These are phyloP conservation scores for Candida oleophila DNA, from an alignment of 805 yeast genomes.

Conservation along the genomic window DNA sequence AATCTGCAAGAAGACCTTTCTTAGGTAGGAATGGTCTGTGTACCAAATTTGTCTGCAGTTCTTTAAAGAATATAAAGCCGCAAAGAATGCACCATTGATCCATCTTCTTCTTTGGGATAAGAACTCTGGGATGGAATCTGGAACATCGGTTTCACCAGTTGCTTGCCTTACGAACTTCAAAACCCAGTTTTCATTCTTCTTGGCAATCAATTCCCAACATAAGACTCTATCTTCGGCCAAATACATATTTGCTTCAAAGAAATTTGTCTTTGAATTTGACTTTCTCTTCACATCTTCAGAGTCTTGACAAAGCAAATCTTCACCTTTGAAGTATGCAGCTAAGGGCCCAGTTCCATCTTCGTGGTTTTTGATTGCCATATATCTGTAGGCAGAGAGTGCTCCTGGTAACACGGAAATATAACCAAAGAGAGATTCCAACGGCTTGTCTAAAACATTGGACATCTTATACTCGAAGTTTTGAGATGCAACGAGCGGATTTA, in stretches of 20 bases:
- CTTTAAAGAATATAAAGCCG: conserved; percentile 81
- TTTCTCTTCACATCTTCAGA: conserved; percentile 15
- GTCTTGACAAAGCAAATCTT: conserved; percentile 41
- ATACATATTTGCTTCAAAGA: conserved; percentile 95
- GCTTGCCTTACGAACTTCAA: conserved; percentile 90
- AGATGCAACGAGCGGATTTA: conserved; percentile 92
- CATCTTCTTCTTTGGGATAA: conserved; percentile 92
- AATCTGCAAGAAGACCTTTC: conserved; percentile 71
- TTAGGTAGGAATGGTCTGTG: conserved; percentile 66
- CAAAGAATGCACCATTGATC: conserved; percentile 96
- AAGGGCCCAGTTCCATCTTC: conserved; percentile 93
- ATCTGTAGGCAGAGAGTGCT: conserved; percentile 92
- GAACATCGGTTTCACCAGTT: conserved; percentile 95
- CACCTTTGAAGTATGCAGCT: conserved; percentile 87
- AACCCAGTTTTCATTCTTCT: conserved; percentile 79
- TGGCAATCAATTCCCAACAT: conserved; percentile 95
- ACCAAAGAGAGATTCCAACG: conserved; percentile 89
- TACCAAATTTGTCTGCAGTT: conserved; percentile 77
- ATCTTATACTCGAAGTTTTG: conserved; percentile 96
- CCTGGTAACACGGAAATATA: conserved; percentile 94
- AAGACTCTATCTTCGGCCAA: conserved; percentile 94
- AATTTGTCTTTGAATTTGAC: conserved; percentile 60
- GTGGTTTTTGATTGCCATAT: conserved; percentile 79
- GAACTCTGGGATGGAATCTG: conserved; percentile 81
- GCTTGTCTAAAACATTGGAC: conserved; percentile 95